Evolutionary conservation across 139 green algal genomes (phyloP).

Genomic region (Picochlorum sp.): DNA sequence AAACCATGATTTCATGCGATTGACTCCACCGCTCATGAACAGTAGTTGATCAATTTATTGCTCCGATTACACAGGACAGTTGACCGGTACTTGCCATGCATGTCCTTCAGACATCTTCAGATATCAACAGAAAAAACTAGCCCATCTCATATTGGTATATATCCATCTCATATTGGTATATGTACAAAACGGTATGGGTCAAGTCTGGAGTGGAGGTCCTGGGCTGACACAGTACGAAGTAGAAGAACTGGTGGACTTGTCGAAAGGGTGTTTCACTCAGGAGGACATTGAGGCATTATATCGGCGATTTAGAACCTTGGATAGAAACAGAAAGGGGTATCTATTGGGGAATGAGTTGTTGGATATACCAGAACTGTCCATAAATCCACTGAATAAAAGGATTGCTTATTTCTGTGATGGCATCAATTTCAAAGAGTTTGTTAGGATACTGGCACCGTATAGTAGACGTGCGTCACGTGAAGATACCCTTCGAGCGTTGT

Average conservation of each 20-base stretch:
- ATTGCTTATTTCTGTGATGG: constrained; percentile 74
- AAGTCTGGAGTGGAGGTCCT: constrained; percentile 48
- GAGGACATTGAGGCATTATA: constrained; percentile 84
- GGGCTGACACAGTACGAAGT: constrained; percentile 86
- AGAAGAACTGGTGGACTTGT: constrained; percentile 70
- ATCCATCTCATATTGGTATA: background rate
- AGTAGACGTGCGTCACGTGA: constrained; percentile 47
- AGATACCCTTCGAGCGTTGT: constrained; percentile 69
- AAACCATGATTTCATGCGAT: no score
- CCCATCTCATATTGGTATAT: background rate
- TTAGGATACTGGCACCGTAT: constrained; percentile 73
- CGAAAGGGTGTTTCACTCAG: constrained; percentile 56
- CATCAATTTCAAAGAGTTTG: constrained; percentile 91
- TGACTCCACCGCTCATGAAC: no score
- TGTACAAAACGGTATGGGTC: constrained; percentile 14
- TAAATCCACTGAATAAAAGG: constrained; percentile 80
- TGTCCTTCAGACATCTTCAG: no score
- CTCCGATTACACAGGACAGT: no score
- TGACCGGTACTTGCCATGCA: no score
- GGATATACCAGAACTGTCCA: constrained; percentile 88
- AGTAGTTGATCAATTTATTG: no score
- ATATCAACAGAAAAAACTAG: no score
- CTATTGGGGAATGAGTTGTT: constrained; percentile 81
- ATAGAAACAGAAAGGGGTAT: constrained; percentile 84
- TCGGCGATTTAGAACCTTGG: constrained; percentile 77